A percentile compares a stretch with the other conserved stretches of the same genome.
phyloP scores from a whole-genome alignment of 2,329 filamentous ascomycete species.

The Pseudogymnoascus sp. region DNA sequence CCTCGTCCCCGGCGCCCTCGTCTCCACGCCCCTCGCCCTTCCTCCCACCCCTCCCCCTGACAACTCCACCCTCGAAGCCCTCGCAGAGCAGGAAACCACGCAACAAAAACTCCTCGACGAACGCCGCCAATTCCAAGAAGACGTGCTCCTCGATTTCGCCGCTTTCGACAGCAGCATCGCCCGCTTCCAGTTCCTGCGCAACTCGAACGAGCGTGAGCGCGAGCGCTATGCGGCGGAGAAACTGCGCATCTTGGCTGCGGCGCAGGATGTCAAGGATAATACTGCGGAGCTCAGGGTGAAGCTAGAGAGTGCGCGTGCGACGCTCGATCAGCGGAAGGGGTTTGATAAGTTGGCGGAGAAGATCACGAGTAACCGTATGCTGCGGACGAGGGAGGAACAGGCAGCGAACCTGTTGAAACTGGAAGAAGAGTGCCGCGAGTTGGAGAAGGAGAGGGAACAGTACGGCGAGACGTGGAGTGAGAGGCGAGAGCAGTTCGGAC shows the following conservation, averaged over 20 bases:
- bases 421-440: constrained; percentile 78
- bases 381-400: constrained; percentile 81
- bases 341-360: constrained; percentile 86
- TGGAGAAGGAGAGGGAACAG: constrained; percentile 75
- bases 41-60: constrained; percentile 64
- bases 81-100: constrained; percentile 37
- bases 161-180: constrained; percentile 80
- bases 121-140: constrained; percentile 67
- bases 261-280: constrained; percentile 68
- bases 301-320: constrained; percentile 68
- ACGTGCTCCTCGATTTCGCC: constrained; percentile 80
- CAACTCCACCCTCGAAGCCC: constrained; percentile 30
- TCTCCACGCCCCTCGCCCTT: constrained; percentile 47
- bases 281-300: constrained; percentile 66
- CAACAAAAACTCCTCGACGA: constrained; percentile 45
- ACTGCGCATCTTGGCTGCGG: constrained; percentile 68
- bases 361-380: constrained; percentile 72
- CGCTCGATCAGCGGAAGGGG: constrained; percentile 69
- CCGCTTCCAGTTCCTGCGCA: constrained; percentile 78
- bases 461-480: constrained; percentile 81
- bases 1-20: constrained; percentile 58
- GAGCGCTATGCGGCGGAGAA: constrained; percentile 78
- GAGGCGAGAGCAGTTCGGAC: constrained; percentile 76
- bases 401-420: constrained; percentile 70
- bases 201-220: constrained; percentile 76